These are phyloP conservation scores for Cairneyella variabilis DNA, from an alignment of 495 filamentous ascomycete species.

Conservation along the genomic window DNA sequence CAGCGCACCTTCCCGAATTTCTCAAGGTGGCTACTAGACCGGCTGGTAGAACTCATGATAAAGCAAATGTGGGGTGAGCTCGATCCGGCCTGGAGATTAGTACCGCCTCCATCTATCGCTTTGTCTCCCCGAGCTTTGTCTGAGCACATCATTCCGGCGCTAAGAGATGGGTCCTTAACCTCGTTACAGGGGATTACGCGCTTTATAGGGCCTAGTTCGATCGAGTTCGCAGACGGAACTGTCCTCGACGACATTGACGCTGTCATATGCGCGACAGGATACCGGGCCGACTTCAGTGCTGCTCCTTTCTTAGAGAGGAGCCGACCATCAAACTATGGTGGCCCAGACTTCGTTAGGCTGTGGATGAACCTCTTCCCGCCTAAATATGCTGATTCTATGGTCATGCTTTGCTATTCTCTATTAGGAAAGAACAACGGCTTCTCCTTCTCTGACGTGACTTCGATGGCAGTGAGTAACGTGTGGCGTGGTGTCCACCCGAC, in stretches of 20 bases:
- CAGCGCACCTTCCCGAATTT: slow-evolving; percentile 2
- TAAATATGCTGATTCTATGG: slow-evolving; percentile 30
- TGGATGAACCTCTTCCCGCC: slow-evolving; percentile 39
- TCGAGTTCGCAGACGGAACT: slow-evolving; percentile 34
- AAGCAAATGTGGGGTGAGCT: slow-evolving; percentile 7
- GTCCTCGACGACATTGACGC: slow-evolving; percentile 32
- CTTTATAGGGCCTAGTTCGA: slow-evolving; percentile 25
- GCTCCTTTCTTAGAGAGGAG: slow-evolving; percentile 25
- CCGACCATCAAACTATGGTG: slow-evolving; percentile 17
- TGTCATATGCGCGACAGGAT: slow-evolving; percentile 37
- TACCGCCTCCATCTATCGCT: slow-evolving; percentile 12
- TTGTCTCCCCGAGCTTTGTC: slow-evolving; percentile 24
- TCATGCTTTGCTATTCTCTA: slow-evolving; percentile 20
- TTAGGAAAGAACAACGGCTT: slow-evolving; percentile 29
- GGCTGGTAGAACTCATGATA: not conserved
- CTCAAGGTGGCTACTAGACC: slow-evolving; percentile 7
- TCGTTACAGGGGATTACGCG: slow-evolving; percentile 27
- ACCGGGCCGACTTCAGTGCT: slow-evolving; percentile 27
- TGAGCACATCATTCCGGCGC: slow-evolving; percentile 25
- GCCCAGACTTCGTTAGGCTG: slow-evolving; percentile 25
- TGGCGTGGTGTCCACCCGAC: slow-evolving; percentile 30
- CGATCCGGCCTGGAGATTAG: slow-evolving; percentile 31
- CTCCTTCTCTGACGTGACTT: slow-evolving; percentile 31
- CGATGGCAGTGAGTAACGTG: slow-evolving; percentile 35
- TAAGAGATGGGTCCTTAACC: slow-evolving; percentile 26